Conservation (phyloP, 768 basidiomycete species). For the Lentinula aciculospora region DNA sequence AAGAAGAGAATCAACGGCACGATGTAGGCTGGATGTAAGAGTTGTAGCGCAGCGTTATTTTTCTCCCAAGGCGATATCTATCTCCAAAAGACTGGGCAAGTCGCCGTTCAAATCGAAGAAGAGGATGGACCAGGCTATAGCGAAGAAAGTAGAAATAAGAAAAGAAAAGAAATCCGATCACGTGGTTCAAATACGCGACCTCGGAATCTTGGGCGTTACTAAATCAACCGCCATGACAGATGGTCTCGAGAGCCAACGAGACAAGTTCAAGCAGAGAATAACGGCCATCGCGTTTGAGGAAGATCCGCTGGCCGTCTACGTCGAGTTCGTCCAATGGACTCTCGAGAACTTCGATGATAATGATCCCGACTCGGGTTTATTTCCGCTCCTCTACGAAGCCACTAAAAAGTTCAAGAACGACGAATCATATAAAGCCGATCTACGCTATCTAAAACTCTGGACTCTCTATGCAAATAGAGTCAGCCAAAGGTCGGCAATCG, state of each 20-base stretch:
- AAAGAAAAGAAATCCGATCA: not conserved
- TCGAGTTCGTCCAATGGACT: conserved; percentile 88
- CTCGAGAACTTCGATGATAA: conserved; percentile 71
- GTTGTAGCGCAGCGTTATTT: too few relatives aligned
- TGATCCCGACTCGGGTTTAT: conserved; percentile 64
- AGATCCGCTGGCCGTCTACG: conserved; percentile 82
- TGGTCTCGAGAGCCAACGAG: conserved; percentile 13
- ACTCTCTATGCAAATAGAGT: conserved; percentile 77
- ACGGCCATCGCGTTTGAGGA: conserved; percentile 56
- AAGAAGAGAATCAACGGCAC: not conserved
- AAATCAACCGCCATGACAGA: conserved; percentile 12
- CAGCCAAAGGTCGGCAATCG: conserved; percentile 62
- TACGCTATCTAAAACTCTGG: conserved; percentile 92
- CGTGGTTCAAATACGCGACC: not conserved
- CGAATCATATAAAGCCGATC: conserved; percentile 77
- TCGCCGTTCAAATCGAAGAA: too few relatives aligned
- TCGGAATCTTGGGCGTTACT: not conserved
- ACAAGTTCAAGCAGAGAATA: conserved; percentile 31
- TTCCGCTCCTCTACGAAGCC: conserved; percentile 79
- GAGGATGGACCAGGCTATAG: too few relatives aligned
- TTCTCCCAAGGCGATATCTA: too few relatives aligned
- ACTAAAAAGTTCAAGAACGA: conserved; percentile 81
- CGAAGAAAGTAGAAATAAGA: not conserved
- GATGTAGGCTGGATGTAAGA: too few relatives aligned
- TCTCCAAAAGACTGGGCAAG: too few relatives aligned